Evolutionary conservation across 2,329 filamentous ascomycete genomes (phyloP), one percentile per base, ranked within the genome.

Genomic region (Madurella fahalii): DNA sequence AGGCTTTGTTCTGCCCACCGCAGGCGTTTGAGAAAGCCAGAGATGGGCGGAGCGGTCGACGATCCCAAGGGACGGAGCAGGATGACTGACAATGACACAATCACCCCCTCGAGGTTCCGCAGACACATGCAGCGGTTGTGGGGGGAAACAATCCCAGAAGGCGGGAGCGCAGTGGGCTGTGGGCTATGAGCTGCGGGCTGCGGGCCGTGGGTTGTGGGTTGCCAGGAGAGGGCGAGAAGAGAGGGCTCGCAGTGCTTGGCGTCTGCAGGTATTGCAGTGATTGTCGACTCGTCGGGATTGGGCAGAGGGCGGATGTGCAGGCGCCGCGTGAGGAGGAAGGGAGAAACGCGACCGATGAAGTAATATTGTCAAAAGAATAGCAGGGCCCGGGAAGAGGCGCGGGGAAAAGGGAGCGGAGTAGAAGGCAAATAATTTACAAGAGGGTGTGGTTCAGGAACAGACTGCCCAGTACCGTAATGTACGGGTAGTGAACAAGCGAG

Each of bases 261-360:
- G 25, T 25, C 25, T 25, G 25, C 25, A 51, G 16, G 20, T n/a
- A 39, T 15, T 30, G 20, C 25, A 30, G 40, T n/a, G 39, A 47
- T 48, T 53, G 31, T 40, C 49, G 47, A 42, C 56, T 47, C 16
- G 48, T 56, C 51, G 40, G 42, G 53, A 52, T 60, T 59, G 59
- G 62, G 54, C 58, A 61, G 25, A 63, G 59, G 57, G 55, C 53
- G 55, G 49, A 53, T 30, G 16, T 48, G 15, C 42, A 61, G 40
- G 47, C 50, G 52, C 58, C 48, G 58, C 44, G 59, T 59, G 54
- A 45, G 57, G 54, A 51, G 53, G 43, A 61, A 46, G 45, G 49
- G 30, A 25, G 16, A 40, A 31, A 45, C 31, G 52, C 15, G 32
- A 44, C 2, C 30, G 39, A 15, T 43, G 49, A 42, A 46, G 48